These are phyloP conservation scores for Ceratocystis colombiana DNA, from an alignment of 2,329 filamentous ascomycete genomes.

Conservation along the genomic window DNA sequence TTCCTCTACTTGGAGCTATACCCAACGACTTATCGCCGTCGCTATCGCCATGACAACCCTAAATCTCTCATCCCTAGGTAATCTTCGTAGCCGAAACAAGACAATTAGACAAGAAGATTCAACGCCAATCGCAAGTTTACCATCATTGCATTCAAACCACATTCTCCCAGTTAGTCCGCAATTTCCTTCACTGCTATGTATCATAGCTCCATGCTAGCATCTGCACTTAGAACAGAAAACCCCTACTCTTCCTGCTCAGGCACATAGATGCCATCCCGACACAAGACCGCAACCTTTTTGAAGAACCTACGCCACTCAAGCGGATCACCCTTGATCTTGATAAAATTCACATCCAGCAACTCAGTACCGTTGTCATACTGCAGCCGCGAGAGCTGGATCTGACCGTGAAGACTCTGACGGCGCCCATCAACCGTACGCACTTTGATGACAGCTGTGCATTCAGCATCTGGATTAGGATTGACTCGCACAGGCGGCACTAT, in stretches of 20 bases:
- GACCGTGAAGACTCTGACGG: constrained; percentile 62
- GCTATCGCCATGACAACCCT: too few species aligned
- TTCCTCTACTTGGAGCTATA: too few species aligned
- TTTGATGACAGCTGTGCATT: constrained; percentile 49
- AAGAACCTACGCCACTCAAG: constrained; percentile 95
- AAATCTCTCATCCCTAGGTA: too few species aligned
- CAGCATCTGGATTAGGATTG: constrained; percentile 30
- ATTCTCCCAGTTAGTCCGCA: not conserved
- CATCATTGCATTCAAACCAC: not conserved
- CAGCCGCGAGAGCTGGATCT: constrained; percentile 61
- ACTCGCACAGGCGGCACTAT: constrained; percentile 49
- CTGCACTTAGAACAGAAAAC: not conserved
- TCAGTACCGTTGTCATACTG: constrained; percentile 47
- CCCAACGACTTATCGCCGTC: too few species aligned
- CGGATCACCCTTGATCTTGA: constrained; percentile 92
- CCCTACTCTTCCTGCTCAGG: constrained; percentile 32
- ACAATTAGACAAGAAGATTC: not conserved
- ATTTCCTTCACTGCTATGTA: not conserved
- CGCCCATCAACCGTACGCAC: constrained; percentile 66
- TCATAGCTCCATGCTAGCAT: not conserved
- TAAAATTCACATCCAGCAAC: constrained; percentile 75
- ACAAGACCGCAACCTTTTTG: constrained; percentile 83
- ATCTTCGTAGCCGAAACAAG: not conserved
- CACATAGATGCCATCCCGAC: constrained; percentile 69
- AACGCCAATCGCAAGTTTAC: not conserved